Base-by-base conservation (phyloP, 306 rosid genomes). In the Sechiopsis laciniata region DNA sequence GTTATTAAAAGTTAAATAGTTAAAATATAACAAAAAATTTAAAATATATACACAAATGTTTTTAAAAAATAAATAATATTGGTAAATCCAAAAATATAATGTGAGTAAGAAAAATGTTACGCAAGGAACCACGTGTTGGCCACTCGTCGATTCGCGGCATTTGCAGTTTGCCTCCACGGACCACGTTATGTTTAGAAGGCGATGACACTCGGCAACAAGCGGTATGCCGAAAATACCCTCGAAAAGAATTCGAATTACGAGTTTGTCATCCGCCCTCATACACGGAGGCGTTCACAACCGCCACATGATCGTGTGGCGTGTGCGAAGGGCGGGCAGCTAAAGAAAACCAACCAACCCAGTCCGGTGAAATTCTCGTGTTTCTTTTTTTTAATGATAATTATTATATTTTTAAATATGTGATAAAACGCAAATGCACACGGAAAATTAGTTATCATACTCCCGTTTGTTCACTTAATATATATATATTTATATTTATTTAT, bases 301-400 rank as follows among this genome's bases (percentile, higher is more conserved):
- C 68, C 82, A 71, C 78, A 72, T 78, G 79, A 80, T 66, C 76
- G 69, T 58, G 76, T 72, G 76, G 76, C 76, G 53, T 11, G 74
- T 78, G 46, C 59, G 73, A 69, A 66, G 87, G 78, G 8, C 45
- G 45, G 45, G 81, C 48, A 53, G 45, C 68, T 73, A 63, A 48
- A 74, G 55, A 79, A 80, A 67, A 55, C 78, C 40, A 46, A 29
- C 64, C 52, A 56, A 73, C 77, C 45, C 26, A 51, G 71, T 63
- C 76, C 20, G 12, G 78, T 67, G 57, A 56, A 13, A 19, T 55
- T 17, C 72, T 63, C 68, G 63, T 61, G 77, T 32, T 4, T 32
- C 3, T 26, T 26, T 26, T 26, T 2, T 26, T 26, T 2, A 1
- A 26, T 26, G n/a, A n/a, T 26, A 1, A 26, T 26, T 26, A 26